Percentiles rank a stretch among this genome's conserved stretches.
Conservation (phyloP, 2,329 filamentous ascomycete species). For the Zalaria sp. region DNA sequence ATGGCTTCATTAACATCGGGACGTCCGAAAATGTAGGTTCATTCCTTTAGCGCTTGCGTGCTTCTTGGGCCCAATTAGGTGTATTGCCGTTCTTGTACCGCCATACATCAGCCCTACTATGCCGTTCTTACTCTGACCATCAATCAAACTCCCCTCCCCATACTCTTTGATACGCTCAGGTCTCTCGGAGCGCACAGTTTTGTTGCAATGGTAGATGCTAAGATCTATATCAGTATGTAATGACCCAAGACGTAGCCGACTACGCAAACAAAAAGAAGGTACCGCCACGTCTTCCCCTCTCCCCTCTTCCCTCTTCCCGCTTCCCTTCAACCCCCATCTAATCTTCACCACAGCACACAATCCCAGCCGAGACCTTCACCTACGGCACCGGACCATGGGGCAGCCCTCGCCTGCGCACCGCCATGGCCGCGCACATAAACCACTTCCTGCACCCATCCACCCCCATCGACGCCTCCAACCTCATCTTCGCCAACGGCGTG, state of each 20-base stretch:
- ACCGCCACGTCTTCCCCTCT: not conserved
- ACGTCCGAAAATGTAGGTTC: conserved; percentile 14
- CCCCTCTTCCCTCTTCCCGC: no score
- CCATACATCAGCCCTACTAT: not conserved
- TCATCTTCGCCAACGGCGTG: conserved; percentile 27
- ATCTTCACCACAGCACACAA: conserved; percentile 9
- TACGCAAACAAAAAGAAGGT: conserved; percentile 24
- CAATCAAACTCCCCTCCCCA: not conserved
- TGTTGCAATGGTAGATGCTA: not conserved
- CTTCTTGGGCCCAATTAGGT: no score
- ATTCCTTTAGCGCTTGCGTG: no score
- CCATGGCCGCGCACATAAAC: conserved; percentile 28
- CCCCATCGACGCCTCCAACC: conserved; percentile 18
- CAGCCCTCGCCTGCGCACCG: conserved; percentile 22
- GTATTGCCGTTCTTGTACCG: no score
- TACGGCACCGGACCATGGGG: conserved; percentile 27
- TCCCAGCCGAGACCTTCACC: conserved; percentile 20
- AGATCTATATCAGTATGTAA: not conserved
- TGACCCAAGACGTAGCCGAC: conserved; percentile 19
- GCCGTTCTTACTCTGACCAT: not conserved
- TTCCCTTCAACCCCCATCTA: not conserved
- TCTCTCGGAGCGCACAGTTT: no score
- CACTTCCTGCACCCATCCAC: conserved; percentile 4
- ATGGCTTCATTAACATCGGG: conserved; percentile 16
- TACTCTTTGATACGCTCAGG: no score